Base-by-base conservation (phyloP, 768 basidiomycete species). In the Tricholoma hemisulphureum region DNA sequence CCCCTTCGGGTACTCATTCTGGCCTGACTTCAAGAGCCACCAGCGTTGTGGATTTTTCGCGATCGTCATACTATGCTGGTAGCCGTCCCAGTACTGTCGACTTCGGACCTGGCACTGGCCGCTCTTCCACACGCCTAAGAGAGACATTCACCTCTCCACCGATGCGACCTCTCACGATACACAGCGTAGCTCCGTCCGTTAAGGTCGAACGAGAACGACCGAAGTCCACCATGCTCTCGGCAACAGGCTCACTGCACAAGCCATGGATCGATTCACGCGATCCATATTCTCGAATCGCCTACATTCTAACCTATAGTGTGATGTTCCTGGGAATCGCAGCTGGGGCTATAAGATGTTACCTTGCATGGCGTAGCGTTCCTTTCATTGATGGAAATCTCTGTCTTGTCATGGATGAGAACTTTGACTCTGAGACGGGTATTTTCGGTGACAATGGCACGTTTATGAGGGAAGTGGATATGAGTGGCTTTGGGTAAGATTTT, bases 381-480 rank as follows among this genome's bases (percentile, higher is more conserved):
- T 41, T 81, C 16, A 63, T 82, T 21, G 65, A 71, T 14, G 72
- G 69, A 18, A 77, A 79, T 48, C 63, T 87, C 29, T 91, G 91
- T 62, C 74, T 85, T 23, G 86, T 95, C 6, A 72, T 96, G 60
- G 81, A 90, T 50, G 93, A 95, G 65, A 79, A 92, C 58, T 95
- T 95, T 64, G 75, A 73, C 61, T 77, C 79, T 69, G 80, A 80
- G 46, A 70, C 79, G 45, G 76, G 78, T 18, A 66, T 83, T 39
- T 86, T 89, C 60, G 86, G 88, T 14, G 76, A 85, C 2, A 79
- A 83, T 55, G 82, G 81, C 35, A 83, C 79, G 16, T 94, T 92
- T 82, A 81, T 84, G 63, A 81, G 83, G 16, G 92, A 95, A 66
- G 83, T 94, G 24, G 87, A 90, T 61, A 82, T 94, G 75, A 89